Base-by-base conservation (phyloP, 805 yeast genomes). In the Starmerella riodocensis region DNA sequence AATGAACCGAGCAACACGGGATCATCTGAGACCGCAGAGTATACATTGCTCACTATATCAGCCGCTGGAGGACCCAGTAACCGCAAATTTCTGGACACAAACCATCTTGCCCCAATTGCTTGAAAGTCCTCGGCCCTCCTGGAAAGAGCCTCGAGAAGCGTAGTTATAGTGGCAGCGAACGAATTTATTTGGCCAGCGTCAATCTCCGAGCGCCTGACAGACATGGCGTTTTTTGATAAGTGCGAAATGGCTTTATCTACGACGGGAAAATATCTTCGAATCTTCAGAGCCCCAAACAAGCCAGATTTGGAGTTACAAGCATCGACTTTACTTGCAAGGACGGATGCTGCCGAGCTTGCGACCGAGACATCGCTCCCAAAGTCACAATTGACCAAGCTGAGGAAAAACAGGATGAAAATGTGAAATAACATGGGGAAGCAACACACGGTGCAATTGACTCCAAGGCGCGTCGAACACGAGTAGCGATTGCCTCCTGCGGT, bases 321-420 rank as follows among this genome's bases (percentile, higher is more conserved):
- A 22, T 17, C 17, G n/a, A 32, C 34, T 22, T 32, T 32, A n/a
- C 29, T 12, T 11, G 29, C 28, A 12, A 32, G 29, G 9, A 32
- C 34, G 7, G 34, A 32, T 7, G 34, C 34, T 12, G 34, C 34
- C 7, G 34, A 32, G 14, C 34, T 32, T 17, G 14, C 29, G n/a
- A 18, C 34, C 9, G 9, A 9, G n/a, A 28, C 14, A 28, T 28
- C 31, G 9, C 14, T 16, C 17, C 18, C 9, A 28, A 28, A 8
- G 17, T 16, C 17, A 8, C 17, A 11, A 16, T 28, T 12, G n/a
- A 14, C 31, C n/a, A n/a, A n/a, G n/a, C n/a, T n/a, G n/a, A n/a
- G n/a, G n/a, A n/a, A n/a, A n/a, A n/a, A n/a, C n/a, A n/a, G n/a
- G n/a, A n/a, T n/a, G n/a, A n/a, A n/a, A n/a, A n/a, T n/a, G n/a